Percentiles rank a stretch among this genome's conserved stretches.
Evolutionary conservation across 192 early-diverging fungal genomes (phyloP).

Genomic region (Coemansia brasiliensis): DNA sequence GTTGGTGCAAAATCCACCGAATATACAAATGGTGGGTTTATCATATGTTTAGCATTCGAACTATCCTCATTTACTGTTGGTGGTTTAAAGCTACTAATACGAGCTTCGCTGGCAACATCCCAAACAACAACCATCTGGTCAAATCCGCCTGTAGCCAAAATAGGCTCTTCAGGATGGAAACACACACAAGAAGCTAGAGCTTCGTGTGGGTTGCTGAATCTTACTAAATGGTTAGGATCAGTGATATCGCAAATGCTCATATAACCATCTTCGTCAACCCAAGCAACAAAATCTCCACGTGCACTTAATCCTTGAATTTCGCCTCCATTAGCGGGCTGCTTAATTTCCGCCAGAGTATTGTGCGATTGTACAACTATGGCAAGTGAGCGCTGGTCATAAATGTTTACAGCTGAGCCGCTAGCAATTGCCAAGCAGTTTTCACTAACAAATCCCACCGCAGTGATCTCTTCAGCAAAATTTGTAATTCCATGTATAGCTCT

Average conservation of each 20-base stretch:
- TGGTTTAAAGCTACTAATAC: neutral
- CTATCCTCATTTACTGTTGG: neutral
- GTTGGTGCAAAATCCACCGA: conserved; percentile 35
- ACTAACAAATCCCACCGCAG: conserved; percentile 20
- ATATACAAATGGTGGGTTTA: conserved; percentile 53
- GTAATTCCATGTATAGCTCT: conserved; percentile 13
- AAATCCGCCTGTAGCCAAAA: conserved; percentile 40
- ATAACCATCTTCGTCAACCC: conserved; percentile 41
- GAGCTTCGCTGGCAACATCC: conserved; percentile 38
- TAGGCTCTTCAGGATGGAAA: conserved; percentile 28
- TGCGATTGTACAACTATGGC: neutral
- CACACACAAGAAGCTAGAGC: conserved; percentile 36
- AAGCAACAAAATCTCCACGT: conserved; percentile 51
- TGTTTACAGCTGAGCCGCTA: conserved; percentile 8
- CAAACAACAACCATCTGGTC: conserved; percentile 37
- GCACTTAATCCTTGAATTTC: conserved; percentile 38
- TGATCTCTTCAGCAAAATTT: conserved; percentile 22
- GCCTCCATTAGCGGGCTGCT: neutral
- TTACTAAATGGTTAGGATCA: conserved; percentile 11
- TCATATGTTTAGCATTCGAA: conserved; percentile 5
- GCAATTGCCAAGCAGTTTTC: conserved; percentile 22
- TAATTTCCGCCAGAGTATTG: neutral
- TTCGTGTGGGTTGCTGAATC: conserved; percentile 23
- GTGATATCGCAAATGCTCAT: conserved; percentile 27
- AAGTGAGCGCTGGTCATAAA: conserved; percentile 34